Evolutionary conservation across 768 basidiomycete species (phyloP).

Genomic region (Boletales sp.): DNA sequence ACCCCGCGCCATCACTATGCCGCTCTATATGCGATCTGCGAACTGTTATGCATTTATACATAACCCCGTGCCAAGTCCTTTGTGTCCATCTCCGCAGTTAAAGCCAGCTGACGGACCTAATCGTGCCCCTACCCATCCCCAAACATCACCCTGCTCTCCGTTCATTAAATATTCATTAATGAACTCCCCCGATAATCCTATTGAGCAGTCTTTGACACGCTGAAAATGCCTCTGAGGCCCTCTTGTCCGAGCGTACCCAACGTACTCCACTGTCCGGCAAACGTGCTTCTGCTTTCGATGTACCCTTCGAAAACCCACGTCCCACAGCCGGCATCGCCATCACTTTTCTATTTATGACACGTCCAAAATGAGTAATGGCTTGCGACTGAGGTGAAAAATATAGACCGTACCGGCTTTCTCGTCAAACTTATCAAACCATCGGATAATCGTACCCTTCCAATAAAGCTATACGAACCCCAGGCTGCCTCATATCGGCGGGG

Average conservation of each 20-base stretch:
- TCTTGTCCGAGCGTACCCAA: constrained; percentile 30
- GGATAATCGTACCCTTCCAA: constrained; percentile 49
- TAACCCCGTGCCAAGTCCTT: constrained; percentile 13
- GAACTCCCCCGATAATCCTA: constrained; percentile 22
- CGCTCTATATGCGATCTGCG: constrained; percentile 16
- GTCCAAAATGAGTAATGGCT: background rate
- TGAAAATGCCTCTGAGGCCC: constrained; percentile 53
- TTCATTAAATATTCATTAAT: constrained; percentile 28
- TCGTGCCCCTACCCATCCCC: background rate
- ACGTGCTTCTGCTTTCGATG: constrained; percentile 42
- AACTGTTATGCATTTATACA: constrained; percentile 5
- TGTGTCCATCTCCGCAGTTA: constrained; percentile 25
- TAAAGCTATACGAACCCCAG: constrained; percentile 64
- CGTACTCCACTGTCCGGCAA: constrained; percentile 55
- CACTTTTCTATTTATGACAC: constrained; percentile 36
- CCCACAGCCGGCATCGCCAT: constrained; percentile 38
- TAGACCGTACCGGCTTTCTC: constrained; percentile 52
- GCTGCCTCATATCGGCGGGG: constrained; percentile 50
- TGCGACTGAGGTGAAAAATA: constrained; percentile 1
- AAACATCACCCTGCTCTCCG: constrained; percentile 10
- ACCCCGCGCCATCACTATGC: constrained; percentile 2
- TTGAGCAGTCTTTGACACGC: constrained; percentile 43
- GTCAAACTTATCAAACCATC: constrained; percentile 61
- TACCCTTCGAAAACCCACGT: constrained; percentile 59
- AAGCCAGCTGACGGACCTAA: constrained; percentile 5